Evolutionary conservation across 768 basidiomycete genomes (phyloP).

Genomic region (Porphyrellus cyaneotinctus): DNA sequence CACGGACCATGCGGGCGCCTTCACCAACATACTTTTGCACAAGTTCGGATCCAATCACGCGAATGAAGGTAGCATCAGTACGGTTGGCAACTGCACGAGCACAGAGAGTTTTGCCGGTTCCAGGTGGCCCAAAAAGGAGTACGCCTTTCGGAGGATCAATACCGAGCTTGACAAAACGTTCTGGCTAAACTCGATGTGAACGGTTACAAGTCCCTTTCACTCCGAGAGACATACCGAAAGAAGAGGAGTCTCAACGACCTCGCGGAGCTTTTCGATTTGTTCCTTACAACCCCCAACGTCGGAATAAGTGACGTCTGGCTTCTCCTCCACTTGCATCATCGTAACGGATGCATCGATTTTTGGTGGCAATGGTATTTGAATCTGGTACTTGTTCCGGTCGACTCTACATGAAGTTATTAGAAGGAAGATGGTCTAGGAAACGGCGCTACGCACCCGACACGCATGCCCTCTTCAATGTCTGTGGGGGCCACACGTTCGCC

Average conservation of each 20-base stretch:
- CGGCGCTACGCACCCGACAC: constrained; percentile 77
- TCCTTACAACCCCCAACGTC: constrained; percentile 99
- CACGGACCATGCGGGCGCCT: constrained; percentile 97
- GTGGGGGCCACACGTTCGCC: constrained; percentile 96
- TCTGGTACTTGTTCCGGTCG: constrained; percentile 95
- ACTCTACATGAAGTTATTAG: constrained; percentile 49
- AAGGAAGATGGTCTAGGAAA: neutral
- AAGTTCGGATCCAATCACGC: constrained; percentile 97
- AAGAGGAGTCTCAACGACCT: constrained; percentile 95
- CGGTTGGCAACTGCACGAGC: constrained; percentile 98
- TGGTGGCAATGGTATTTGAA: constrained; percentile 96
- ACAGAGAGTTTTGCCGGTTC: constrained; percentile 98
- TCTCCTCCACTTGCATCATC: constrained; percentile 99
- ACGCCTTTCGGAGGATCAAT: constrained; percentile 99
- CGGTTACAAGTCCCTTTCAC: neutral
- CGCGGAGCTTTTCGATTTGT: constrained; percentile 97
- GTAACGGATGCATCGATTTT: constrained; percentile 99
- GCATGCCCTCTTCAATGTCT: constrained; percentile 99
- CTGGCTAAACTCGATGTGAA: constrained; percentile 64
- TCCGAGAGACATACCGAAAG: constrained; percentile 63
- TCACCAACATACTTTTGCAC: constrained; percentile 99
- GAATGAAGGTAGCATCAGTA: constrained; percentile 98
- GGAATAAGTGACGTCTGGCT: constrained; percentile 96
- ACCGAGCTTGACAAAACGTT: constrained; percentile 95
- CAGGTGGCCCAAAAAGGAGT: constrained; percentile 90